These are phyloP conservation scores for Neospora caninum DNA, from an alignment of 169 alveolate genomes.

Conservation along the genomic window DNA sequence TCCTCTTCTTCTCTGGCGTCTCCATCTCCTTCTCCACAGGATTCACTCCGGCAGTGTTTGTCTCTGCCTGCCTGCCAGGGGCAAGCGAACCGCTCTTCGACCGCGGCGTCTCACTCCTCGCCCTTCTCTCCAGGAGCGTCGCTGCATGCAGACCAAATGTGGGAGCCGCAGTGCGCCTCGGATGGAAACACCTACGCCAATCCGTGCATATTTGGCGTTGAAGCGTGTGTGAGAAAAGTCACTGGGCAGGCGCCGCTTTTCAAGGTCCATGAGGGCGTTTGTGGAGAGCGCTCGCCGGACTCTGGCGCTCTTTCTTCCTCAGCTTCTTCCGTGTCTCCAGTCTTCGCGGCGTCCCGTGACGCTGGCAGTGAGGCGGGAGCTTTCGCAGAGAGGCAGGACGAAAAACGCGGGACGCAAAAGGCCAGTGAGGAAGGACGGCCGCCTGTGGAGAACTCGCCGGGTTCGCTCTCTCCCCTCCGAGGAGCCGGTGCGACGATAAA, in stretches of 20 bases:
- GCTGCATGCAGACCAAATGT: not conserved
- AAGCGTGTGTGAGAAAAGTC: slow-evolving; percentile 3
- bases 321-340: not conserved
- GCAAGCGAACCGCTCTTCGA: not conserved
- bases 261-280: not conserved
- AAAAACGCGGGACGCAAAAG: too few species aligned
- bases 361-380: too few species aligned
- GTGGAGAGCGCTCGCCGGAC: not conserved
- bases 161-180: slow-evolving; percentile 39
- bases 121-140: not conserved
- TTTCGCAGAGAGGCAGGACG: too few species aligned
- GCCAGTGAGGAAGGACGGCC: too few species aligned
- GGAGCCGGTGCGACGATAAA: too few species aligned
- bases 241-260: not conserved
- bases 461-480: too few species aligned
- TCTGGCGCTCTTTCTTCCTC: not conserved
- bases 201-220: slow-evolving; percentile 16
- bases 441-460: too few species aligned
- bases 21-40: not conserved
- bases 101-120: not conserved
- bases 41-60: not conserved
- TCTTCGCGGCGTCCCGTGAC: too few species aligned
- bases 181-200: slow-evolving; percentile 44
- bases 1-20: not conserved
- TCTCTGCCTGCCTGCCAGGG: slow-evolving; percentile 6